Base-by-base conservation (phyloP, 1,284 basidiomycete genomes). In the Gymnopus androsaceus region DNA sequence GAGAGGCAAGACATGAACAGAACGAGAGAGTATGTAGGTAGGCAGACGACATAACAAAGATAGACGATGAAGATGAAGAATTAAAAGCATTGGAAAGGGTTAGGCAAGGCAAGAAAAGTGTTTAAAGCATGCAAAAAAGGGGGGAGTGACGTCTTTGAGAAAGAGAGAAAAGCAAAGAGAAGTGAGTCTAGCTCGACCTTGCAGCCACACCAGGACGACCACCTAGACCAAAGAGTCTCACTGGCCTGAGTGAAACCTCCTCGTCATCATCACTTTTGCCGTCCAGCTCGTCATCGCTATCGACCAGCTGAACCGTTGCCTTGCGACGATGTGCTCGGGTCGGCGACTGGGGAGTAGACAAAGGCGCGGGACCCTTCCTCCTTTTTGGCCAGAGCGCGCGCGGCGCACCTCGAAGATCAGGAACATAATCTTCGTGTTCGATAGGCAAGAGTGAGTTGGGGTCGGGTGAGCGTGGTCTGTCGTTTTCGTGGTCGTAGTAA, bases 401-500 rank as follows among this genome's bases (percentile, higher is more conserved):
- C 9, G 57, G 54, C 11, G 45, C 19, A 23, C 47, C 55, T 34
- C 54, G n/a, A 4, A 75, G 66, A 17, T 75, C 70, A 2, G 82
- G 81, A 3, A 77, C 77, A 65, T 72, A 85, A 53, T 83, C 81
- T 0, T 79, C 78, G 58, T 85, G 75, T 2, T 76, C 71, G 3
- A 75, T 66, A 0, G 80, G 79, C 5, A 84, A 75, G 23, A 65
- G 66, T 4, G 81, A 75, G 2, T 69, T 73, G 1, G 73, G 71
- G 31, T 77, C 74, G 6, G 74, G 74, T 0, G 74, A 71, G 3
- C 70, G 60, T 0, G 77, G 67, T 2, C 71, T 69, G 28, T 74
- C 71, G 38, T 67, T 66, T 14, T 63, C 66, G 33, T 72, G 74
- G 57, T 77, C 69, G 60, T 77, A 84, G 34, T 78, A 67, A 2